Percentiles rank a stretch among this genome's conserved stretches.
Evolutionary conservation across 805 yeast genomes (phyloP).

Genomic region (Schwanniomyces vanrijiae): DNA sequence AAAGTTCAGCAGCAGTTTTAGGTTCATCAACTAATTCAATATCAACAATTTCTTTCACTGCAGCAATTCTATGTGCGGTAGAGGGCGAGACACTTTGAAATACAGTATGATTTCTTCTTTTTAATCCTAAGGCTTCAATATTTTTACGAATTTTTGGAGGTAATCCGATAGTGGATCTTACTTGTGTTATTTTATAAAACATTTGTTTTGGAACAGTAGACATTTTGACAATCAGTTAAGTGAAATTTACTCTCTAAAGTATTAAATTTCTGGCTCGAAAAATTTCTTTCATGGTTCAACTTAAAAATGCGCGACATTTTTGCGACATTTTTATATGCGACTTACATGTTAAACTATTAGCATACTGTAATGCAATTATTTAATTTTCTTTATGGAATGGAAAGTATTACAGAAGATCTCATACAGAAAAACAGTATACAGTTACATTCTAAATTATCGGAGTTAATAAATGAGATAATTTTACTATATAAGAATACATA

Average conservation of each 20-base stretch:
- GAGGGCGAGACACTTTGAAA: conserved; percentile 75
- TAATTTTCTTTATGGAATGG: conserved; percentile 7
- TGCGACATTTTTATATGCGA: neutral
- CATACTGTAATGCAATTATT: neutral
- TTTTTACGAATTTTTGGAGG: conserved; percentile 68
- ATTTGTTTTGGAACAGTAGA: conserved; percentile 14
- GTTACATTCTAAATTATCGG: conserved; percentile 7
- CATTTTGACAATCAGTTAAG: conserved; percentile 3
- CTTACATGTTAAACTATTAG: neutral
- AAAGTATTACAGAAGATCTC: conserved; percentile 10
- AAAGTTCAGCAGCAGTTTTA: conserved; percentile 51
- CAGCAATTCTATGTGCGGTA: conserved; percentile 80
- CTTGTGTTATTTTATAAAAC: conserved; percentile 63
- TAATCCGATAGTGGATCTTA: conserved; percentile 82
- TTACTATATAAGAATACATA: neutral
- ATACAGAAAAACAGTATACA: conserved; percentile 14
- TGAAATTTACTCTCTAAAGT: neutral
- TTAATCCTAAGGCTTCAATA: conserved; percentile 71
- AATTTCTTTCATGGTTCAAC: neutral
- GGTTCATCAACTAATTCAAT: conserved; percentile 68
- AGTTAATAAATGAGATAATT: conserved; percentile 1
- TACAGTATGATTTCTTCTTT: conserved; percentile 67
- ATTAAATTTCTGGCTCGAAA: neutral
- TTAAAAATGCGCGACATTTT: neutral
- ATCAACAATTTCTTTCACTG: conserved; percentile 81